Conservation (phyloP, 805 yeast species). For the Candida palmyrensis region DNA sequence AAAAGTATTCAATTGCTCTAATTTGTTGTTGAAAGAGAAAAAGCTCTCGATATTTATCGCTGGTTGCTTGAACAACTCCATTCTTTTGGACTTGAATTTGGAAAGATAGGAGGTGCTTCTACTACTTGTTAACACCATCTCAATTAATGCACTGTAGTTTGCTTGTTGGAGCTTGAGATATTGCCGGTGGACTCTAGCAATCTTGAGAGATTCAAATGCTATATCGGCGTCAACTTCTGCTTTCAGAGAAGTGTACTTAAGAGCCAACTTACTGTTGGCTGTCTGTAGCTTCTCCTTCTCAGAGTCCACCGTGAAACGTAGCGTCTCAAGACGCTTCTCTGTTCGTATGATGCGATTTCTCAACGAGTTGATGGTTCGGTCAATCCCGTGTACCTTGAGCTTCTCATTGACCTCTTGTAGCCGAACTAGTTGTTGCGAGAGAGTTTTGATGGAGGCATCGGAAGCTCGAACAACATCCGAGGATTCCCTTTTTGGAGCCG, state of each 20-base stretch:
- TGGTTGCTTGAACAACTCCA: slow-evolving; percentile 20
- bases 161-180: slow-evolving; percentile 16
- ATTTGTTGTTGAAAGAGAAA: slow-evolving; percentile 17
- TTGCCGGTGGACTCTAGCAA: slow-evolving; percentile 20
- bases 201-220: slow-evolving; percentile 9
- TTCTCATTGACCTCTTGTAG: slow-evolving; percentile 2
- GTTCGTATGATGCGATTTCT: neutral
- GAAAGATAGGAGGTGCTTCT: slow-evolving; percentile 2
- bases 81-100: slow-evolving; percentile 4
- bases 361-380: neutral
- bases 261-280: neutral
- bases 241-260: neutral
- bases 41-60: slow-evolving; percentile 22
- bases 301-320: neutral
- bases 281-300: neutral
- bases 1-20: slow-evolving; percentile 24
- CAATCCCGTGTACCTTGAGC: slow-evolving; percentile 1
- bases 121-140: slow-evolving; percentile 14
- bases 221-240: slow-evolving; percentile 4
- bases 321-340: neutral
- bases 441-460: neutral
- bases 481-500: too few relatives aligned
- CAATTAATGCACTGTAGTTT: slow-evolving; percentile 22
- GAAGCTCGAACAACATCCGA: too few relatives aligned
- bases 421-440: slow-evolving; percentile 3